Evolutionary conservation across 2,329 filamentous ascomycete species (phyloP), one percentile per base, ranked within the genome.

Genomic region (Colletotrichum scovillei): DNA sequence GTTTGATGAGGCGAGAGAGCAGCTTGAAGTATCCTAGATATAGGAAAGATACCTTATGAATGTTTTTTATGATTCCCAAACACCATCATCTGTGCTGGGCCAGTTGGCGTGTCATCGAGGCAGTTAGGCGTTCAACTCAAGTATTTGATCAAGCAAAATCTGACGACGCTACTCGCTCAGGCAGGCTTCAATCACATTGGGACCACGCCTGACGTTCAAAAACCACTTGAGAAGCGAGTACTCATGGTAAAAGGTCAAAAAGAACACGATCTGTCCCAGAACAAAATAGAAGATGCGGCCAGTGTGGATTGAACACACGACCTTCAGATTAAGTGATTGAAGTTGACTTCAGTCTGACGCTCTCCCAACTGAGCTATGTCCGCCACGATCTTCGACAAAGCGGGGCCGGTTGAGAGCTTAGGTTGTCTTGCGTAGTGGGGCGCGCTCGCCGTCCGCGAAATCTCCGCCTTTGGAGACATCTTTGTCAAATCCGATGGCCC

Each of bases 331-430:
- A 30, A 65, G 66, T 60, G 70, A 69, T n/a, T 69, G 70, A 69
- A 73, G 70, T 73, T 73, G 2, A 73, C 70, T 73, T 73, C 70
- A 73, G 66, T 73, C 70, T 73, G 66, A 73, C 70, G 70, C 70
- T 73, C 69, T 73, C 70, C 70, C 70, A 73, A 73, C 70, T 73
- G 70, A 73, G 70, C 70, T 73, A 73, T 73, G 70, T 73, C 70
- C 70, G 66, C 70, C 60, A 55, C 53, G 4, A 30, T 60, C 42
- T 56, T 69, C 60, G 32, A 46, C 0, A 0, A 2, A 4, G 5
- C 0, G 1, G 0, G 0, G 0, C 9, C 0, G 8, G 1, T 3
- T 12, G 3, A 14, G 3, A 5, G 2, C 0, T 4, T 32, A 68
- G 22, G 30, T 53, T 5, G 3, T 16, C n/a, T n/a, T 24, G 12